Evolutionary conservation across 345 rosid genomes (phyloP).

Genomic region (Eucalyptus cloeziana): DNA sequence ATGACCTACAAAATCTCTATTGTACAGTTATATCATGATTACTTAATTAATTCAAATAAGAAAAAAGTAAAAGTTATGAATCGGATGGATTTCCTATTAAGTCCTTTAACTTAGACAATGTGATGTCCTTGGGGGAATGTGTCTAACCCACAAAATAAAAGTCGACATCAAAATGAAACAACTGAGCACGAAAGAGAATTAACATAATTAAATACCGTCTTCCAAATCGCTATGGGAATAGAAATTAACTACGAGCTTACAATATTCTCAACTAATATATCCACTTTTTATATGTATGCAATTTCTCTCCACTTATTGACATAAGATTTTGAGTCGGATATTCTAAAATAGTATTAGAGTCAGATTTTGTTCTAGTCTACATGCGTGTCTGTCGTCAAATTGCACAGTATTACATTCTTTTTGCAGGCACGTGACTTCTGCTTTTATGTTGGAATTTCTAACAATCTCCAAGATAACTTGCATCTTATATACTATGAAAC

Average conservation of each 20-base stretch:
- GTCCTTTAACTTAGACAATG: too few relatives aligned
- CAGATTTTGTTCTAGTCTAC: rapidly evolving
- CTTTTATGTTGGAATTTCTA: too few relatives aligned
- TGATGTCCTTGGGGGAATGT: background rate
- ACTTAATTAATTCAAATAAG: background rate
- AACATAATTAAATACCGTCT: too few relatives aligned
- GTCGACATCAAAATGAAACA: background rate
- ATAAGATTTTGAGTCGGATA: too few relatives aligned
- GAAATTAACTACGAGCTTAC: too few relatives aligned
- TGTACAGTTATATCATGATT: background rate
- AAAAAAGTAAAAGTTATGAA: rapidly evolving
- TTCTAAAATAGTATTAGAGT: background rate
- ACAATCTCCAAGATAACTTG: background rate
- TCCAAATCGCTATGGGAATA: too few relatives aligned
- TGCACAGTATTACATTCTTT: background rate
- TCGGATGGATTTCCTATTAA: background rate
- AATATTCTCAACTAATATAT: too few relatives aligned
- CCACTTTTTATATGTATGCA: too few relatives aligned
- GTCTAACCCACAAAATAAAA: too few relatives aligned
- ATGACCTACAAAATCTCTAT: background rate
- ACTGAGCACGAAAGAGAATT: background rate
- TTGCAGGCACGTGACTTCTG: rapidly evolving
- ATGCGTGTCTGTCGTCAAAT: background rate
- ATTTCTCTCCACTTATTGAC: background rate
- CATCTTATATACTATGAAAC: background rate